Evolutionary conservation across 2,329 filamentous ascomycete genomes (phyloP).

Genomic region (Colletotrichum sp.): DNA sequence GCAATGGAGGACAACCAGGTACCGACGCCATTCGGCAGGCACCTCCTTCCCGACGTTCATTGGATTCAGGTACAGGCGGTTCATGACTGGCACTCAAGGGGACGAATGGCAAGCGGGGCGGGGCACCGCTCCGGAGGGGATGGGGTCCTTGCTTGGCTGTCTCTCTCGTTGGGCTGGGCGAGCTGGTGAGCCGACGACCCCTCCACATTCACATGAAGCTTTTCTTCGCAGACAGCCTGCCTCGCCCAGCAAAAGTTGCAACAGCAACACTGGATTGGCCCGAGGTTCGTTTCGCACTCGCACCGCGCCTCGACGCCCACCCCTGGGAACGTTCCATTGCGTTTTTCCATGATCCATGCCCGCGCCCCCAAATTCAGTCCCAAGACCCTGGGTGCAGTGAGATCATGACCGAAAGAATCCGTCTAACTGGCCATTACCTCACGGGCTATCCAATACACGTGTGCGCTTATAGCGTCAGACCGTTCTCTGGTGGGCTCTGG

Average conservation of each 20-base stretch:
- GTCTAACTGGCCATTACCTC: background rate
- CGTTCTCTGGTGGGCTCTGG: background rate
- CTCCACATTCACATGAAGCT: conserved; percentile 10
- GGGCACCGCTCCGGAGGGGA: background rate
- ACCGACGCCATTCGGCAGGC: background rate
- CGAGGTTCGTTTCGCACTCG: background rate
- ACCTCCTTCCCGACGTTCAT: background rate
- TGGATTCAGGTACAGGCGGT: background rate
- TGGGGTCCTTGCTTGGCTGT: background rate
- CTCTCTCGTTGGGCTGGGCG: background rate
- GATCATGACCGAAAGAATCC: background rate
- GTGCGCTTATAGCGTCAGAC: background rate
- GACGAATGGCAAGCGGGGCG: background rate
- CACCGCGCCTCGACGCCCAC: background rate
- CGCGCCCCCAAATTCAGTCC: background rate
- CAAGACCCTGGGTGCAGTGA: background rate
- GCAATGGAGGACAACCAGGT: background rate
- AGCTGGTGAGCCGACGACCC: background rate
- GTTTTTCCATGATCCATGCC: background rate
- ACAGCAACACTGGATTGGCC: background rate
- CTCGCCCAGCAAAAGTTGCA: background rate
- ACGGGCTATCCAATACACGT: background rate
- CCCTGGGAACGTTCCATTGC: background rate
- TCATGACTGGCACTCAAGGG: background rate
- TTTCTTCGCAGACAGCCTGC: background rate